Evolutionary conservation across 2,329 filamentous ascomycete genomes (phyloP), one percentile per base, ranked within the genome.

Genomic region (Pseudocercospora fijiensis): DNA sequence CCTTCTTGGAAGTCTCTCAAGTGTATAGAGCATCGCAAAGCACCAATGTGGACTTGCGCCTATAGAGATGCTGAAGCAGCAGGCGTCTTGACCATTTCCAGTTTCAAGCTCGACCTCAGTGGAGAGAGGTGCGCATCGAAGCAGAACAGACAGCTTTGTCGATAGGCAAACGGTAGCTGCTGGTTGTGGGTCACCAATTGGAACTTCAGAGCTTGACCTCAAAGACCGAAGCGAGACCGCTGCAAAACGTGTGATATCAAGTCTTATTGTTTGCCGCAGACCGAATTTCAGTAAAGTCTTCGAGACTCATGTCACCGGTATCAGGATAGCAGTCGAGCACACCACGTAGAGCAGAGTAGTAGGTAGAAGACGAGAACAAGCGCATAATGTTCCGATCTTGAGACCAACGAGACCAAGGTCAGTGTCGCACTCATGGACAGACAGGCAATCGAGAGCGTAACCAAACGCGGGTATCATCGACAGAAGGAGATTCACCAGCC

Each of bases 381-480:
- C 58, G 60, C 45, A 33, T 52, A 52, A 64, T 56, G 22, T 64
- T 53, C 61, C 56, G 9, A n/a, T 11, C 37, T 41, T 41, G 61
- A 37, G 30, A 41, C 37, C 20, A 56, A 52, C 49, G 62, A 56
- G 53, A 56, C 30, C 53, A 56, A 26, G 49, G 49, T 53, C 49
- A 58, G 60, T 57, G 62, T 57, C 62, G 62, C 55, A 59, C 45
- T 64, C 62, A 61, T 24, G 52, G 30, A 64, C 58, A 56, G 53
- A 30, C 53, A 45, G 51, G 58, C 61, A 66, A 57, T 62, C 62
- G 64, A 55, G 53, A 43, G 64, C 57, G 64, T 61, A 61, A 64
- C 61, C 61, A 62, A 62, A 62, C 57, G 59, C 58, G 61, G 64
- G 62, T 58, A 66, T 64, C 61, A 66, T 58, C 37, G 57, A 58